Percentiles rank a stretch among this genome's conserved stretches.
Evolutionary conservation across 768 basidiomycete genomes (phyloP).

Genomic region (Lactarius sp.): DNA sequence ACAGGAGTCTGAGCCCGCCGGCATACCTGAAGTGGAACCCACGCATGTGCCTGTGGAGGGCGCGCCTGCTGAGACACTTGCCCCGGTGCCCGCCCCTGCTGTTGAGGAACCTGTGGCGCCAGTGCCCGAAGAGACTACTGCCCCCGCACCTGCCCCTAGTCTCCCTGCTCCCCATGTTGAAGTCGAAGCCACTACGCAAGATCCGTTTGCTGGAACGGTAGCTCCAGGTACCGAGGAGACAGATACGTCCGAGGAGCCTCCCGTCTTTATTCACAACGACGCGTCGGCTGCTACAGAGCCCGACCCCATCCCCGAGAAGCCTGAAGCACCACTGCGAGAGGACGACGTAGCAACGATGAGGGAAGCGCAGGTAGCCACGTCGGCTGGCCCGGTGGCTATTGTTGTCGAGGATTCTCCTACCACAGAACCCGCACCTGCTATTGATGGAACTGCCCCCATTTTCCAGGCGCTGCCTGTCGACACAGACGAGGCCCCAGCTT

Average conservation of each 20-base stretch:
- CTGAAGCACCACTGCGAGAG: not conserved
- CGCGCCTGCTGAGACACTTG: not conserved
- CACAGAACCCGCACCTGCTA: constrained; percentile 21
- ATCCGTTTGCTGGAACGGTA: not conserved
- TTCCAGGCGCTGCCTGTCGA: constrained; percentile 13
- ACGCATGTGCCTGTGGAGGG: not conserved
- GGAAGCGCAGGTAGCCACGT: not conserved
- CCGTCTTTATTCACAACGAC: not conserved
- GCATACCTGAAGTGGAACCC: not conserved
- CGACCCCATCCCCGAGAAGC: not conserved
- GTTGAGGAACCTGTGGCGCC: not conserved
- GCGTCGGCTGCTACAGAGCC: not conserved
- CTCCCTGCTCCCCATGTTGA: not conserved
- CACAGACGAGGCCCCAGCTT: constrained; percentile 11
- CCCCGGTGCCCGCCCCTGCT: not conserved
- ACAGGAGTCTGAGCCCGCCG: not conserved
- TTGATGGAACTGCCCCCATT: constrained; percentile 13
- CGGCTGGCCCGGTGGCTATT: not conserved
- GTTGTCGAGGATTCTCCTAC: not conserved
- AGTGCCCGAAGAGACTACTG: not conserved
- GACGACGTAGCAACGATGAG: not conserved
- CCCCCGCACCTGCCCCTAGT: not conserved
- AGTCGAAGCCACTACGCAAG: not conserved
- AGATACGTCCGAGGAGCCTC: not conserved
- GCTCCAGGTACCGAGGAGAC: not conserved